Conservation (phyloP, 2,329 filamentous ascomycete genomes). For the Penicillium janthinellum region DNA sequence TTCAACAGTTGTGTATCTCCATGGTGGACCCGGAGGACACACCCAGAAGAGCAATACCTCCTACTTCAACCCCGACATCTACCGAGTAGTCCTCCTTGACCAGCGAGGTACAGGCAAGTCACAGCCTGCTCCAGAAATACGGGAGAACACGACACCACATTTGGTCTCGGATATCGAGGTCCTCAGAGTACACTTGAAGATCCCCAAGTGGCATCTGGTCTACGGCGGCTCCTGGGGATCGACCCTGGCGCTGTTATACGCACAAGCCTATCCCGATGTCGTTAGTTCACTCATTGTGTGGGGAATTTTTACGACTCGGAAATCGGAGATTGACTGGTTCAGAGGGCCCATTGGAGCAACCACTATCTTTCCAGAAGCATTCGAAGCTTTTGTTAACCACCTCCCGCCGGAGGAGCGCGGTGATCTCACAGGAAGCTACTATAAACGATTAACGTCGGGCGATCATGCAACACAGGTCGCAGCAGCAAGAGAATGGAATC, state of each 20-base stretch:
- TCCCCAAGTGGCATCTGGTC: conserved; percentile 48
- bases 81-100: conserved; percentile 51
- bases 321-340: conserved; percentile 44
- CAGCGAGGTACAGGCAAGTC: conserved; percentile 52
- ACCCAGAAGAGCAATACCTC: conserved; percentile 39
- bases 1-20: conserved; percentile 43
- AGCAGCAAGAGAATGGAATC: conserved; percentile 42
- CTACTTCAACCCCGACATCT: conserved; percentile 50
- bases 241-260: conserved; percentile 48
- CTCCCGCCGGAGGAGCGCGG: conserved; percentile 42
- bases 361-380: conserved; percentile 45
- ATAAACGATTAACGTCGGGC: conserved; percentile 43
- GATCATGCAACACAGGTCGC: conserved; percentile 31
- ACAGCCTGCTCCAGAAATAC: conserved; percentile 42
- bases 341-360: conserved; percentile 28
- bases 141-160: conserved; percentile 50
- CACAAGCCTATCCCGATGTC: conserved; percentile 45
- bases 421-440: conserved; percentile 42
- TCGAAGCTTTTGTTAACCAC: conserved; percentile 38
- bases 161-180: conserved; percentile 51
- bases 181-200: conserved; percentile 45
- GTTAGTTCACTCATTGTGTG: conserved; percentile 46
- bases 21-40: conserved; percentile 49
- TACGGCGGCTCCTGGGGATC: conserved; percentile 55
- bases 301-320: conserved; percentile 43